Base-by-base conservation (phyloP, 495 filamentous ascomycete genomes). In the Penicillium fimorum region DNA sequence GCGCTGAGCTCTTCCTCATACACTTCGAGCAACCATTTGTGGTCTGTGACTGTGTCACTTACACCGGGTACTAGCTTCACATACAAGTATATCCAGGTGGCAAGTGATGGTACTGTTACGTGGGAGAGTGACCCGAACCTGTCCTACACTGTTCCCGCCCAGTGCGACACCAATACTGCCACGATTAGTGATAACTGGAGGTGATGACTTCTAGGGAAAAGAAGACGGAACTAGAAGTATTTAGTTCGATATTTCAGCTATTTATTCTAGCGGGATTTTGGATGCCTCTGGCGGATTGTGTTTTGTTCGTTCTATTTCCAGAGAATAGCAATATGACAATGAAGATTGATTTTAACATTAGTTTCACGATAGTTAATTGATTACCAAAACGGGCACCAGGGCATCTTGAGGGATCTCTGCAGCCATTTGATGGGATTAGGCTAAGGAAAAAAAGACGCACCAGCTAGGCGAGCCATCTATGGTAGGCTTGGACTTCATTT, bases 81-180 rank as follows among this genome's bases (percentile, higher is more conserved):
- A 67, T 90, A 90, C 63, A 91, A 90, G 72, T 92, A 82, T 60
- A 82, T 90, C 55, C 78, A 79, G 8, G 72, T 85, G 33, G 71
- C 76, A 46, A 65, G 70, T 3, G 77, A 83, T 63, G 81, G 84
- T 4, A 65, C 66, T 2, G 73, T 87, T 1, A 69, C 58, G 18
- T 89, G 86, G 87, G 86, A 89, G 68, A 73, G 76, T 30, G 83
- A 86, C 64, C 79, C 84, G 0, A 88, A 92, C 62, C 78, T 79
- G 42, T 70, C 65, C 6, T 85, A 79, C 58, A 82, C 79, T 0
- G 81, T 89, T 13, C 74, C 83, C 1, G 58, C 62, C 4, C 70
- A 61, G 13, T 85, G 85, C 65, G 66, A 58, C 2, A 66, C 70
- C 0, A 77, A 70, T 1, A 63, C 73, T 10, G 69, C 67, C 1